A percentile compares a stretch with the other conserved stretches of the same genome.
Evolutionary conservation across 768 basidiomycete genomes (phyloP).

Genomic region (Hypholoma sublateritium): DNA sequence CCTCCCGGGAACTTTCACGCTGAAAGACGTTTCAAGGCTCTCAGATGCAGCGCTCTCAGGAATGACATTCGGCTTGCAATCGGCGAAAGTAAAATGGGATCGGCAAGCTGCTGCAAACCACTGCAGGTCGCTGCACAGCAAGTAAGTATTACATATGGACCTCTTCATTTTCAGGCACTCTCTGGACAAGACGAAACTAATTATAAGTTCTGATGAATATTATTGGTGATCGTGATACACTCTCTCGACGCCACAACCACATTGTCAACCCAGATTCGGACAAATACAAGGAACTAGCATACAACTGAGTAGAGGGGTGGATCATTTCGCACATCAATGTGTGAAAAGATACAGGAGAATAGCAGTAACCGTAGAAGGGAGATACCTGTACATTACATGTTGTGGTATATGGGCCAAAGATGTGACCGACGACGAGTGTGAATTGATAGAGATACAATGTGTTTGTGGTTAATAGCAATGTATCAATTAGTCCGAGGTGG

Average conservation of each 20-base stretch:
- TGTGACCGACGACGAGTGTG: slow-evolving; percentile 14
- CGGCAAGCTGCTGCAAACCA: background rate
- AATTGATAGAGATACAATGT: slow-evolving; percentile 29
- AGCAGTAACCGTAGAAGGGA: slow-evolving; percentile 6
- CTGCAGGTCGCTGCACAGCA: background rate
- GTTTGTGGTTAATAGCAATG: slow-evolving; percentile 10
- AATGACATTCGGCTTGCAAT: no score
- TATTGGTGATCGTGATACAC: no score
- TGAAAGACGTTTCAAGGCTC: no score
- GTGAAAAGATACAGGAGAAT: background rate
- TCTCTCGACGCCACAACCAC: background rate
- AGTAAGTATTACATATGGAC: background rate
- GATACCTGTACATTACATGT: slow-evolving; percentile 24
- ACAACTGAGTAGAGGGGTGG: background rate
- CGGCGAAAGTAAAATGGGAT: no score
- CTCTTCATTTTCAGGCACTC: background rate
- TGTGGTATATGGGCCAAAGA: slow-evolving; percentile 26
- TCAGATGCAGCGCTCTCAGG: no score
- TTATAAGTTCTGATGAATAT: no score
- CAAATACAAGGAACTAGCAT: background rate
- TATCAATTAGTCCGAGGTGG: slow-evolving; percentile 16
- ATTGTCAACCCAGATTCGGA: background rate
- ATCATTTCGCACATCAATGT: background rate
- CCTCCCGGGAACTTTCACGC: no score
- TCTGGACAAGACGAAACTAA: background rate